phyloP scores from a whole-genome alignment of 2,329 filamentous ascomycete species.

The Aspergillus alliaceus region DNA sequence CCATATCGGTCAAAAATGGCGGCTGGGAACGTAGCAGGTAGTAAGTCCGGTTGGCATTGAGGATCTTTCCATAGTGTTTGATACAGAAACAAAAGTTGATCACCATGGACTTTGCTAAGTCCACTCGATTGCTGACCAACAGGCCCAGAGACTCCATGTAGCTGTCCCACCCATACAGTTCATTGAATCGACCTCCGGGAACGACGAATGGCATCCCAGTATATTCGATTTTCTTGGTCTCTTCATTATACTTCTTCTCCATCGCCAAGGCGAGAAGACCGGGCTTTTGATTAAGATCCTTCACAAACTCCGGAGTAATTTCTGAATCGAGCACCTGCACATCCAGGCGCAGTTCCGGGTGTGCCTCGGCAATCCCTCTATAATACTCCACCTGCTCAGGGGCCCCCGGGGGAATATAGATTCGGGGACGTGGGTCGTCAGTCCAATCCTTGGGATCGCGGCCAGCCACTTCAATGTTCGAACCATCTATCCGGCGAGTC shows the following conservation, averaged over 20 bases:
- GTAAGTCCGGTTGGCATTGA: constrained; percentile 95
- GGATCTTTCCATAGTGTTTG: constrained; percentile 95
- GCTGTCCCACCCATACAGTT: constrained; percentile 97
- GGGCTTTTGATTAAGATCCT: constrained; percentile 80
- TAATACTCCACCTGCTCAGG: constrained; percentile 92
- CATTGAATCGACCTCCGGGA: constrained; percentile 95
- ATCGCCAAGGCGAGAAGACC: constrained; percentile 88
- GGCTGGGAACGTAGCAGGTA: constrained; percentile 93
- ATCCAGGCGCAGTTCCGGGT: constrained; percentile 82
- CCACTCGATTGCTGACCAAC: constrained; percentile 77
- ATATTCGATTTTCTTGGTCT: constrained; percentile 68
- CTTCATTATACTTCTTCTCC: constrained; percentile 69
- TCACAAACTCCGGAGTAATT: constrained; percentile 78
- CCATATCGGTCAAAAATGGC: constrained; percentile 97
- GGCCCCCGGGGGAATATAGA: constrained; percentile 83
- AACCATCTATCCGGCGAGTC: constrained; percentile 85
- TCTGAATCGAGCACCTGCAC: constrained; percentile 71
- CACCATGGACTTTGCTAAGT: constrained; percentile 92
- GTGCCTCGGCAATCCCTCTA: constrained; percentile 70
- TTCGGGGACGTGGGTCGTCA: constrained; percentile 79
- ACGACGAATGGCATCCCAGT: constrained; percentile 92
- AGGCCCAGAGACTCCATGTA: constrained; percentile 97
- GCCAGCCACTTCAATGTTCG: constrained; percentile 75
- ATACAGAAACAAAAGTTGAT: constrained; percentile 98
- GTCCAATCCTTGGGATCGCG: constrained; percentile 96